phyloP scores from a whole-genome alignment of 1,284 basidiomycete species.

The Irpex lacteus region DNA sequence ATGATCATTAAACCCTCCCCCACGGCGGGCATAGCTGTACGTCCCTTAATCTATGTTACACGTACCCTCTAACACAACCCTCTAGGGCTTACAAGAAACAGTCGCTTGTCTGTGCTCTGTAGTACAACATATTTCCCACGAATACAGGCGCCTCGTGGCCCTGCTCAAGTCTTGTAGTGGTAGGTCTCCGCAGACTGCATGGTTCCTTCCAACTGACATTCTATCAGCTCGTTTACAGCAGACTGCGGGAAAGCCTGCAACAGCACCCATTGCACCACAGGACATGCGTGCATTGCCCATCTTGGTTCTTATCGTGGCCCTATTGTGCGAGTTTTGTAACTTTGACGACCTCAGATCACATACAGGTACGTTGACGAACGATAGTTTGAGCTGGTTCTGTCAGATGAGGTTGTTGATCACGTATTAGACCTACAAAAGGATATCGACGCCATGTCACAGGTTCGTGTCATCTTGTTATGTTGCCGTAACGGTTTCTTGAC shows the following conservation, averaged over 20 bases:
- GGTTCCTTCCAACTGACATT: background rate
- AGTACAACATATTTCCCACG: slow-evolving; percentile 83
- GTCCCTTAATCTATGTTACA: background rate
- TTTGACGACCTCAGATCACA: slow-evolving; percentile 56
- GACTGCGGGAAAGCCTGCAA: slow-evolving; percentile 28
- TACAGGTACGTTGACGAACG: background rate
- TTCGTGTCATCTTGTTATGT: slow-evolving; percentile 23
- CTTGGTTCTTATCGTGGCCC: slow-evolving; percentile 77
- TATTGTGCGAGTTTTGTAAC: slow-evolving; percentile 86
- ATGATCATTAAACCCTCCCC: slow-evolving; percentile 84
- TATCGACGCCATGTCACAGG: slow-evolving; percentile 60
- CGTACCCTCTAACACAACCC: background rate
- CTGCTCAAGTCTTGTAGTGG: slow-evolving; percentile 83
- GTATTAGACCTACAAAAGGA: slow-evolving; percentile 48
- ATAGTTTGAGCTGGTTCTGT: background rate
- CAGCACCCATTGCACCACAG: slow-evolving; percentile 14
- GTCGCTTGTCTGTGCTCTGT: slow-evolving; percentile 90
- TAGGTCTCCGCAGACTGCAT: slow-evolving; percentile 31
- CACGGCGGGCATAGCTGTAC: slow-evolving; percentile 60
- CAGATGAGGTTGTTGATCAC: background rate
- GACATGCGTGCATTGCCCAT: slow-evolving; percentile 50
- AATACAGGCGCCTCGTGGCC: slow-evolving; percentile 73
- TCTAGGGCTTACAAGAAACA: slow-evolving; percentile 80
- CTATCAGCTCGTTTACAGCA: slow-evolving; percentile 56
- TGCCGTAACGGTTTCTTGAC: slow-evolving; percentile 14